Base-by-base conservation (phyloP, 1,284 basidiomycete genomes). In the Pterula multifida region DNA sequence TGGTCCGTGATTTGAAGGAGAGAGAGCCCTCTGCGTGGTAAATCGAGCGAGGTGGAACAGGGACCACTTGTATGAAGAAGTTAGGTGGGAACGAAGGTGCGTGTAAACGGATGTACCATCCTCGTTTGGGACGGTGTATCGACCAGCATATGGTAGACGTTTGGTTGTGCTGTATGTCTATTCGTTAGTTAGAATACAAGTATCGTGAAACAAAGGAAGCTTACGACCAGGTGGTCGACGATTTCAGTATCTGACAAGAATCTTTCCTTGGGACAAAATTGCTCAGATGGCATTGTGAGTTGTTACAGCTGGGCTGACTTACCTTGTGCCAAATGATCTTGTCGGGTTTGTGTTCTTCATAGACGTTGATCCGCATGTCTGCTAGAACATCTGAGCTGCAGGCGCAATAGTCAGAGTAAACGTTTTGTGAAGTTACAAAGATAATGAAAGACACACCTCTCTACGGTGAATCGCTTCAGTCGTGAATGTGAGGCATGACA, bases 71-170 rank as follows among this genome's bases (percentile, higher is more conserved):
- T 36, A 88, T 85, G 58, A 74, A 82, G 15, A 76, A 69, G 3
- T 76, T 78, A 15, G 75, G 74, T 1, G 80, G 79, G 54, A 84
- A 85, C 3, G 68, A 60, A 0, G 85, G 84, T 1, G 82, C 68
- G 19, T 81, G 73, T 19, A 89, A 65, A 47, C 81, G 80, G 54
- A 89, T 78, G 61, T 88, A 88, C 85, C 85, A 89, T 22, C 85
- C 85, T 28, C 81, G 75, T 54, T 78, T 75, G 2, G 85, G 85
- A 4, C 79, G 75, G 58, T 87, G 85, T 23, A 87, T 77, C 19
- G 75, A 76, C 85, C 85, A 89, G 50, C 75, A 71, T 3, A 85
- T 63, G 0, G 72, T 73, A 19, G 73, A 77, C 2, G 75, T 80
- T 25, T 76, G 70, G 46, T 81, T 82, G 54, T 86, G 78, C 82